Evolutionary conservation across 177 flowering plant species (phyloP).

Genomic region (Telopea speciosissima): DNA sequence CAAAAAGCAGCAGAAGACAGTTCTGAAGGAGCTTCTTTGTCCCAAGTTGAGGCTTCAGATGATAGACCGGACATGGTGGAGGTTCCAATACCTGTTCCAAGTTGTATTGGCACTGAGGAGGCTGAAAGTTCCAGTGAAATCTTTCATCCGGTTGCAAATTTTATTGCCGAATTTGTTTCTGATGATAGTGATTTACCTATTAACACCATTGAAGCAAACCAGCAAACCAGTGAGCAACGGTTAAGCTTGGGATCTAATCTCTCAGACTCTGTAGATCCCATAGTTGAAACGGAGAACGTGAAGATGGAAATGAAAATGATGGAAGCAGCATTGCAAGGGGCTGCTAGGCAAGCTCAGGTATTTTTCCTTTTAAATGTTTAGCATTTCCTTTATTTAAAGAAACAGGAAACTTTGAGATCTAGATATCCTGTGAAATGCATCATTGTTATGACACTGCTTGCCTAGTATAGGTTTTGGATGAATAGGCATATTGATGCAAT

Average conservation of each 20-base stretch:
- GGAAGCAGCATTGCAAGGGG: slow-evolving; percentile 96
- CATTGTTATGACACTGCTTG: too few species aligned
- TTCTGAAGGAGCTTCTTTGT: slow-evolving; percentile 21
- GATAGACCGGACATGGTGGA: slow-evolving; percentile 22
- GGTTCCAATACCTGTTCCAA: slow-evolving; percentile 24
- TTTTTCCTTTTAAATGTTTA: not conserved
- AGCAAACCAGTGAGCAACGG: slow-evolving; percentile 25
- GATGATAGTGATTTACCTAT: slow-evolving; percentile 25
- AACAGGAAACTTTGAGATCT: too few species aligned
- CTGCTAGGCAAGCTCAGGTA: slow-evolving; percentile 99
- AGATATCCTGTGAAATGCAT: too few species aligned
- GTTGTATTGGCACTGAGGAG: slow-evolving; percentile 18
- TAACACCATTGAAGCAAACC: slow-evolving; percentile 26
- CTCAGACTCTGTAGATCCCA: slow-evolving; percentile 35
- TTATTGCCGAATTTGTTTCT: slow-evolving; percentile 28
- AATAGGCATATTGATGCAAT: too few species aligned
- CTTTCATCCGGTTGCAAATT: slow-evolving; percentile 21
- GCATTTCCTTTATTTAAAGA: not conserved
- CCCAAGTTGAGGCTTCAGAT: slow-evolving; percentile 24
- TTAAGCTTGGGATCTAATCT: slow-evolving; percentile 31
- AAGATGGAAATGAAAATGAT: slow-evolving; percentile 90
- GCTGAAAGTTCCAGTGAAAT: slow-evolving; percentile 28
- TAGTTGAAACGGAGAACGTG: slow-evolving; percentile 66
- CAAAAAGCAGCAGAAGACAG: slow-evolving; percentile 25
- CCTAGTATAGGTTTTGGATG: too few species aligned